Conservation (phyloP, 1,284 basidiomycete species). For the Neolentinus lepideus region DNA sequence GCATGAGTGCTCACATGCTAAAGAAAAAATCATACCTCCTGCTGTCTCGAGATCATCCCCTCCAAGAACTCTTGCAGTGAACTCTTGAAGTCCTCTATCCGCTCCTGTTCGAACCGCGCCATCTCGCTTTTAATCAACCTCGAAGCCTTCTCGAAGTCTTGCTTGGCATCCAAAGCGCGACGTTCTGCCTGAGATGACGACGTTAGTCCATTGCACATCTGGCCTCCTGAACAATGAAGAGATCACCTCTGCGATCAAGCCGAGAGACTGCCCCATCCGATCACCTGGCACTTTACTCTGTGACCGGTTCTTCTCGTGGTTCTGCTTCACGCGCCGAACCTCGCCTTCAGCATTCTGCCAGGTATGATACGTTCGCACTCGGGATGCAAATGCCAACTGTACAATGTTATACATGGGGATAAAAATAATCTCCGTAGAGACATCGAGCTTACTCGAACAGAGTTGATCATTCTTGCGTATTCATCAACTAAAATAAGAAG, state of each 20-base stretch:
- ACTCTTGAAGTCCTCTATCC: conserved; percentile 83
- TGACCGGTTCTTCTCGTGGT: conserved; percentile 76
- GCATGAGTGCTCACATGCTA: conserved; percentile 3
- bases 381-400: conserved; percentile 80
- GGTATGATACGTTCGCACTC: conserved; percentile 74
- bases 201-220: not conserved
- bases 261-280: conserved; percentile 58
- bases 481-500: conserved; percentile 59
- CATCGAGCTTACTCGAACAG: conserved; percentile 64
- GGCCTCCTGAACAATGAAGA: conserved; percentile 1
- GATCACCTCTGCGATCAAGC: conserved; percentile 70
- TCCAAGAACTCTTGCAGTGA: conserved; percentile 73
- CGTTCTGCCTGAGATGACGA: conserved; percentile 63
- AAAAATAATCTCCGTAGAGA: not conserved
- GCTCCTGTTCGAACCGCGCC: conserved; percentile 89
- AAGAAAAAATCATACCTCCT: conserved; percentile 47
- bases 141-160: conserved; percentile 85
- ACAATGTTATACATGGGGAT: conserved; percentile 1
- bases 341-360: conserved; percentile 83
- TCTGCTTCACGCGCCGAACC: conserved; percentile 60
- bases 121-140: conserved; percentile 88
- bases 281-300: conserved; percentile 66
- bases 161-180: conserved; percentile 70
- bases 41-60: conserved; percentile 78
- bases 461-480: conserved; percentile 87